Percentiles rank a stretch among this genome's conserved stretches.
Evolutionary conservation across 768 basidiomycete species (phyloP).

Genomic region (Lentinula guzmanii): DNA sequence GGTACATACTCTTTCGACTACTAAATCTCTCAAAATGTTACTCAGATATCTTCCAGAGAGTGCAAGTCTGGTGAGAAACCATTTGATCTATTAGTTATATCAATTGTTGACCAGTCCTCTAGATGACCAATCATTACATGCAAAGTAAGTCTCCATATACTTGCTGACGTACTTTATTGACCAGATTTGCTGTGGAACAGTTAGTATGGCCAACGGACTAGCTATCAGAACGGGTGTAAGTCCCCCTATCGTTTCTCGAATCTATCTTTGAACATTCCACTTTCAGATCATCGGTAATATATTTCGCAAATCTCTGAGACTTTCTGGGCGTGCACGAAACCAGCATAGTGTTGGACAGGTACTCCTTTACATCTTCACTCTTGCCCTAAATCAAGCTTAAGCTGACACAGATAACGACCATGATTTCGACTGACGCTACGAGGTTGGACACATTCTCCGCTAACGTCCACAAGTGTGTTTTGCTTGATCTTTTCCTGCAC

Average conservation of each 20-base stretch:
- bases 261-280: background rate
- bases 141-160: conserved; percentile 13
- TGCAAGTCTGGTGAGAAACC: conserved; percentile 24
- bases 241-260: background rate
- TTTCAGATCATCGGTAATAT: conserved; percentile 38
- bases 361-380: background rate
- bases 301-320: conserved; percentile 61
- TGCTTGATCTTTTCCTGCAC: background rate
- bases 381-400: background rate
- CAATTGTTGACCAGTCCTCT: background rate
- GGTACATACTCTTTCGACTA: conserved; percentile 19
- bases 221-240: conserved; percentile 30
- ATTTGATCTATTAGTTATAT: background rate
- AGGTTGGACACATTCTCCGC: conserved; percentile 46
- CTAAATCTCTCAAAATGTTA: background rate
- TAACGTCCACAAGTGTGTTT: conserved; percentile 12
- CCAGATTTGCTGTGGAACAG: conserved; percentile 9
- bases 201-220: conserved; percentile 30
- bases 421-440: conserved; percentile 60
- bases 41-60: conserved; percentile 15
- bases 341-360: conserved; percentile 50
- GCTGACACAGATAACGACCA: conserved; percentile 47
- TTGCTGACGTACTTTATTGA: background rate
- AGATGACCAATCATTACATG: conserved; percentile 27
- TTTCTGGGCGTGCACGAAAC: conserved; percentile 53